Evolutionary conservation across 2,329 filamentous ascomycete genomes (phyloP).

Genomic region (Cucurbitaria berberidis): DNA sequence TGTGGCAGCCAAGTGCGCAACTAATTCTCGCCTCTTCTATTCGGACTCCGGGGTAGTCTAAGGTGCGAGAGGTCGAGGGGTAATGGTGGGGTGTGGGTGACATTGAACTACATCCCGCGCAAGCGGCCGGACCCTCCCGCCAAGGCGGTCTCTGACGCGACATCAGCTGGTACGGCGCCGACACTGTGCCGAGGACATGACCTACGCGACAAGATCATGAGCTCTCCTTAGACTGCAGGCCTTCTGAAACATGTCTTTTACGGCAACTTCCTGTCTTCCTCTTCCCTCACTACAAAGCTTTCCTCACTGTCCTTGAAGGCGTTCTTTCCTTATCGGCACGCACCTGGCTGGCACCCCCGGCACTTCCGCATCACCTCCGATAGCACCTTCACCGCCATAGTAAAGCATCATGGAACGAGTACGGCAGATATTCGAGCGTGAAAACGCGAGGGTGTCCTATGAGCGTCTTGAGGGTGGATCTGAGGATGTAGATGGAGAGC

Average conservation of each 20-base stretch:
- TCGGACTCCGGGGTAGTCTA: not conserved
- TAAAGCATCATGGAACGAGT: constrained; percentile 44
- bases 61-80: constrained; percentile 14
- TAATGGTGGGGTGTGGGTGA: constrained; percentile 16
- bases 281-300: not conserved
- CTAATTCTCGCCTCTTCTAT: not conserved
- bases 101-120: constrained; percentile 15
- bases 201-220: constrained; percentile 26
- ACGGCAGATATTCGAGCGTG: constrained; percentile 37
- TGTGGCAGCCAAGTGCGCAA: not conserved
- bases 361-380: constrained; percentile 14
- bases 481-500: constrained; percentile 42
- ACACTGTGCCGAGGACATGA: constrained; percentile 9
- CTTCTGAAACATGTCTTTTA: constrained; percentile 17
- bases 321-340: constrained; percentile 14
- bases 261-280: constrained; percentile 38
- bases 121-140: constrained; percentile 9
- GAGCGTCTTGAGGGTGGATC: constrained; percentile 49
- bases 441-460: constrained; percentile 38
- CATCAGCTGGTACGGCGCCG: constrained; percentile 20
- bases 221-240: constrained; percentile 7
- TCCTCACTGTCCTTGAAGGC: constrained; percentile 2
- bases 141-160: constrained; percentile 7
- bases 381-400: constrained; percentile 4
- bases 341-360: constrained; percentile 4